phyloP scores from a whole-genome alignment of 1,139 yeast genomes.

The Nakaseomyces bracarensis region DNA sequence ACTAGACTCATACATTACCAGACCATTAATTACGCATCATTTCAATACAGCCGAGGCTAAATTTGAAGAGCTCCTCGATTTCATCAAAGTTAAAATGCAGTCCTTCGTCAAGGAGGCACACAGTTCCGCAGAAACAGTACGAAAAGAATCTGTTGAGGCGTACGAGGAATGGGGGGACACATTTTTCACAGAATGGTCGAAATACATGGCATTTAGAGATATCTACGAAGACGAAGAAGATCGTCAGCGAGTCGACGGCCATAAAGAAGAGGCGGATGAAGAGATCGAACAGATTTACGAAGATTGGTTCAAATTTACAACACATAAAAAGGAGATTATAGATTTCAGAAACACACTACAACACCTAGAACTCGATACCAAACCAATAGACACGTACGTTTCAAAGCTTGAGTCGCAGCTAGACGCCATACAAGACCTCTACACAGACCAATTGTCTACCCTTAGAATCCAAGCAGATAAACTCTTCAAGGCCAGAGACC shows the following conservation, averaged over 20 bases:
- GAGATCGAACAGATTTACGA: slow-evolving; percentile 12
- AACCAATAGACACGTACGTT: not conserved
- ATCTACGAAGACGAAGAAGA: slow-evolving; percentile 10
- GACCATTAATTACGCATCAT: slow-evolving; percentile 6
- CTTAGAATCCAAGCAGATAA: not conserved
- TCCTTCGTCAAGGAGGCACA: slow-evolving; percentile 35
- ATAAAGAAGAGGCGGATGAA: slow-evolving; percentile 7
- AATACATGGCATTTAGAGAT: slow-evolving; percentile 31
- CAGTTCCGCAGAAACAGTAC: slow-evolving; percentile 38
- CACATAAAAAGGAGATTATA: slow-evolving; percentile 21
- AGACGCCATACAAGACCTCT: not conserved
- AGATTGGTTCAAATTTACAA: slow-evolving; percentile 21
- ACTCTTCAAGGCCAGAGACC: not conserved
- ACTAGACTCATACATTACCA: slow-evolving; percentile 6
- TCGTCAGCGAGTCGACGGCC: too few relatives aligned
- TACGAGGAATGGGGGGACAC: slow-evolving; percentile 68
- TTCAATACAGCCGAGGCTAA: slow-evolving; percentile 27
- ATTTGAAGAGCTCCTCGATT: slow-evolving; percentile 37
- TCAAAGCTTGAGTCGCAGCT: not conserved
- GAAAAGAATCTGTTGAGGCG: slow-evolving; percentile 52
- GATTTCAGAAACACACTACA: slow-evolving; percentile 7
- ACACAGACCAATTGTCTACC: not conserved
- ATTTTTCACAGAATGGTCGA: slow-evolving; percentile 47
- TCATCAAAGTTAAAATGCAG: slow-evolving; percentile 34
- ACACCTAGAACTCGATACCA: not conserved